Conservation (phyloP, 1,284 basidiomycete species). For the Cryptococcus hybrid region DNA sequence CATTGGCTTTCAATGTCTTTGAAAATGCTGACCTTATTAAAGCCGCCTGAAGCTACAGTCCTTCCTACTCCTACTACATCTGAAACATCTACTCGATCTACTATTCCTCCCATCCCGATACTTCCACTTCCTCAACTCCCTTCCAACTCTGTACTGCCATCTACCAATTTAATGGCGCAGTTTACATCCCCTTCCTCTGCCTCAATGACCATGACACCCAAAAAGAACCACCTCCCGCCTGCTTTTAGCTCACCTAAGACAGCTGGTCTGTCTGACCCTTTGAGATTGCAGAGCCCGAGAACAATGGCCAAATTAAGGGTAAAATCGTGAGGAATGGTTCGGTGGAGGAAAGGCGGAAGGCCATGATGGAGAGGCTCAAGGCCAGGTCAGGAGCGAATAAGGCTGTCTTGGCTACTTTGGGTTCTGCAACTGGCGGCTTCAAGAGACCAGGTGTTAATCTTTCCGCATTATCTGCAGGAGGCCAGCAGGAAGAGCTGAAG, state of each 20-base stretch:
- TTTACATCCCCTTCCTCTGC: constrained; percentile 19
- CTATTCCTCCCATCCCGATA: constrained; percentile 46
- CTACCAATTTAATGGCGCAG: constrained; percentile 30
- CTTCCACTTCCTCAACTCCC: constrained; percentile 42
- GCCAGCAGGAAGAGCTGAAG: constrained; percentile 45
- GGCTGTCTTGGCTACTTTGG: constrained; percentile 20
- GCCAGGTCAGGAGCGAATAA: constrained; percentile 32
- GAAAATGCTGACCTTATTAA: background rate
- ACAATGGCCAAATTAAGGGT: constrained; percentile 14
- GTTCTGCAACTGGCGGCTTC: constrained; percentile 21
- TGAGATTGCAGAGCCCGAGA: constrained; percentile 13
- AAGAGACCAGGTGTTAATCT: constrained; percentile 6
- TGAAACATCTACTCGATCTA: constrained; percentile 18
- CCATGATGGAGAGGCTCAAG: constrained; percentile 46
- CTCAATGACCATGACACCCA: background rate
- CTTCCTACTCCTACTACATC: constrained; percentile 41
- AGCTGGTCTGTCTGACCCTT: constrained; percentile 38
- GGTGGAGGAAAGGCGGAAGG: constrained; percentile 40
- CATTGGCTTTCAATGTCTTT: background rate
- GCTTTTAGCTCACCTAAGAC: constrained; percentile 8
- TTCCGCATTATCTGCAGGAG: constrained; percentile 15
- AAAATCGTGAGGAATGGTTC: constrained; percentile 26
- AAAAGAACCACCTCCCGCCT: constrained; percentile 6
- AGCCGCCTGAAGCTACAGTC: background rate
- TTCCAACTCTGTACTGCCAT: constrained; percentile 21